Conservation (phyloP, 768 basidiomycete genomes). For the Lanmaoa rubissima region DNA sequence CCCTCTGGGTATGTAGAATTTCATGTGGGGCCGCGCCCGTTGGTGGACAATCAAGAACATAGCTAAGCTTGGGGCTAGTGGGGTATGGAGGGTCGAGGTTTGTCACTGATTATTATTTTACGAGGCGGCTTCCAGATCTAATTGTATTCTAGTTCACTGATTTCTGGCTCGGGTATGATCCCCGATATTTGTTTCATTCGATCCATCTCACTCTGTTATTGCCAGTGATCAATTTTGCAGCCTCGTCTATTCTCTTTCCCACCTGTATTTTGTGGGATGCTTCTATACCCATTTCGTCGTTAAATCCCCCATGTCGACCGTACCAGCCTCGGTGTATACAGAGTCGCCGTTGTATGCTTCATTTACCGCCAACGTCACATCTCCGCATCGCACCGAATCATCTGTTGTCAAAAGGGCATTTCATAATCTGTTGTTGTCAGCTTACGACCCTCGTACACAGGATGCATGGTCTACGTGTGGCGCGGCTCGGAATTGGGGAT, state of each 20-base stretch:
- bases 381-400: background rate
- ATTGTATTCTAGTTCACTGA: slow-evolving; percentile 58
- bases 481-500: slow-evolving; percentile 50
- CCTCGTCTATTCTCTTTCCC: slow-evolving; percentile 67
- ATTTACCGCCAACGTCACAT: background rate
- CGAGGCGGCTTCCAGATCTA: background rate
- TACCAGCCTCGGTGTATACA: background rate
- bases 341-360: background rate
- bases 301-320: background rate
- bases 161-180: slow-evolving; percentile 80
- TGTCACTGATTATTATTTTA: background rate
- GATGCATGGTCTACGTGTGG: slow-evolving; percentile 43
- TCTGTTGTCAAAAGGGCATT: background rate
- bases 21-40: slow-evolving; percentile 37
- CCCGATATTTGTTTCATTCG: background rate
- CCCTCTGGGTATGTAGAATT: slow-evolving; percentile 48
- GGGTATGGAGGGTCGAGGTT: slow-evolving; percentile 74
- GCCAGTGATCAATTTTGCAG: slow-evolving; percentile 79
- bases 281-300: slow-evolving; percentile 45
- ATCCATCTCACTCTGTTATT: background rate
- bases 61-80: slow-evolving; percentile 64
- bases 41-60: slow-evolving; percentile 76
- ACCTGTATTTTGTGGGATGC: slow-evolving; percentile 72
- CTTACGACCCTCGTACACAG: slow-evolving; percentile 38
- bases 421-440: background rate